Evolutionary conservation across 2,329 filamentous ascomycete genomes (phyloP).

Genomic region (Penicillium digitatum): DNA sequence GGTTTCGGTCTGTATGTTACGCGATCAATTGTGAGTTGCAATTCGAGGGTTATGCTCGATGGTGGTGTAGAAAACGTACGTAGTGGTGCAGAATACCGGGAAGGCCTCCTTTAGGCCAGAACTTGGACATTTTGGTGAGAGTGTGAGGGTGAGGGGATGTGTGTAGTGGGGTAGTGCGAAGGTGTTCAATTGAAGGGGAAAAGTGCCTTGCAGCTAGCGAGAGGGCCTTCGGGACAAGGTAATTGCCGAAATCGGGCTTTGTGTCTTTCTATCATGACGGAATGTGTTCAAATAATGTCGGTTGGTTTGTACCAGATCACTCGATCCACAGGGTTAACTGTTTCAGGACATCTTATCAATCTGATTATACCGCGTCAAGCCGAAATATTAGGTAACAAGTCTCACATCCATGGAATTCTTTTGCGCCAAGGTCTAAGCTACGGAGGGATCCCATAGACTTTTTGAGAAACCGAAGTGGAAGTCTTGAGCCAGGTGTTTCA

Average conservation of each 20-base stretch:
- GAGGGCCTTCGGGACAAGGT: background rate
- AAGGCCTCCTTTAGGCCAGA: constrained; percentile 37
- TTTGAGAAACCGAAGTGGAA: background rate
- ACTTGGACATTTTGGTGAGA: constrained; percentile 30
- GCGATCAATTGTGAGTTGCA: constrained; percentile 10
- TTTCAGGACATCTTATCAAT: constrained; percentile 10
- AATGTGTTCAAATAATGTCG: background rate
- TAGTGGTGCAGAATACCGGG: constrained; percentile 38
- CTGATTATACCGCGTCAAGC: constrained; percentile 5
- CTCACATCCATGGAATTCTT: background rate
- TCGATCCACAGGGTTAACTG: background rate
- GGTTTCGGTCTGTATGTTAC: constrained; percentile 24
- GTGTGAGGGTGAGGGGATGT: background rate
- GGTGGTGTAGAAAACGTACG: constrained; percentile 22
- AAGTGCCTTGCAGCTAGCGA: background rate
- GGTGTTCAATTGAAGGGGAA: background rate
- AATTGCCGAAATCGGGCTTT: constrained; percentile 18
- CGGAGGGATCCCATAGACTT: too few relatives aligned
- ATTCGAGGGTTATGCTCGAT: background rate
- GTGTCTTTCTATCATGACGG: background rate
- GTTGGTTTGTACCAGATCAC: background rate
- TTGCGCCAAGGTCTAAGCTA: background rate
- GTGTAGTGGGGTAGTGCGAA: background rate
- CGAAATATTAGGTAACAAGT: constrained; percentile 8
- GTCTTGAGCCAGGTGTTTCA: background rate